Evolutionary conservation across 192 early-diverging fungal genomes (phyloP).

Genomic region (Spinellus fusiger): DNA sequence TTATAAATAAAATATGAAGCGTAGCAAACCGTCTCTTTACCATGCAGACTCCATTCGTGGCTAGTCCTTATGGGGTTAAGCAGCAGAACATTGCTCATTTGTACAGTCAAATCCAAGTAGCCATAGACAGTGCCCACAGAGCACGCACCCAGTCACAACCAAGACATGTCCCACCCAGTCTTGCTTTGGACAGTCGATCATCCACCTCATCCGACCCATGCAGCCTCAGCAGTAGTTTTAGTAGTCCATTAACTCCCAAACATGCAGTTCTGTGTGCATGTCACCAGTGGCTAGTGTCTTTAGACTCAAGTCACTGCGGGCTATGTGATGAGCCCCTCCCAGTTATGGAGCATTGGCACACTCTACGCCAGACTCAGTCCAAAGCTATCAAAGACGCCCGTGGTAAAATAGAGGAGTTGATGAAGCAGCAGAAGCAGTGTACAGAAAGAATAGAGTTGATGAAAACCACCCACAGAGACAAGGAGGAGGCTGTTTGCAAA

Average conservation of each 20-base stretch:
- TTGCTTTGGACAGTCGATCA: not conserved
- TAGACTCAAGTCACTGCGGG: slow-evolving; percentile 2
- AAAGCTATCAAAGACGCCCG: not conserved
- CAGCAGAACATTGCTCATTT: not conserved
- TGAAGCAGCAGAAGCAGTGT: not conserved
- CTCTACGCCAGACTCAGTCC: no score
- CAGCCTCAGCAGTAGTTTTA: not conserved
- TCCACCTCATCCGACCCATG: not conserved
- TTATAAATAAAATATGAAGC: no score
- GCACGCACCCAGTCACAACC: not conserved
- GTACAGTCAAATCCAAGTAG: not conserved
- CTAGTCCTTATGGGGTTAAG: no score
- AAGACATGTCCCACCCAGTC: not conserved
- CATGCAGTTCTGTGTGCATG: not conserved
- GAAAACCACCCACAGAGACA: not conserved
- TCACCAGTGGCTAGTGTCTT: slow-evolving; percentile 3
- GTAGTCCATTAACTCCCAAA: not conserved
- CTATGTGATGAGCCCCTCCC: slow-evolving; percentile 7
- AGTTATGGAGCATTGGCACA: not conserved
- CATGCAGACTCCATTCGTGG: no score
- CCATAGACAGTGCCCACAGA: not conserved
- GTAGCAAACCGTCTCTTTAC: no score
- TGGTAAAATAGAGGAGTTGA: not conserved
- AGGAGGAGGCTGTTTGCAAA: not conserved
- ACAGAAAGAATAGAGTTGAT: not conserved